Evolutionary conservation across 2,329 filamentous ascomycete genomes (phyloP).

Genomic region (Aspergillus sp.): DNA sequence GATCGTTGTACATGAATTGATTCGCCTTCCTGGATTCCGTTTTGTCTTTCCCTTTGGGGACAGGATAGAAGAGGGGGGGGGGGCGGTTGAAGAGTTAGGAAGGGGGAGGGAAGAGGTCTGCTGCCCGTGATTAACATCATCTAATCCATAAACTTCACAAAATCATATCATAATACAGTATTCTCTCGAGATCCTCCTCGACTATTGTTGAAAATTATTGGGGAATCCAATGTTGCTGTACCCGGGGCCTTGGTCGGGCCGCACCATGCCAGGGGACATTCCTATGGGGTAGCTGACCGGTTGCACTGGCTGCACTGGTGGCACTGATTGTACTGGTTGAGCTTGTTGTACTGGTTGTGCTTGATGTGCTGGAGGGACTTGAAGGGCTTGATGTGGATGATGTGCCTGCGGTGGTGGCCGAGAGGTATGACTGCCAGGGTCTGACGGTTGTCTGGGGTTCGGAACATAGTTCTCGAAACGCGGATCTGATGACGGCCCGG

Average conservation of each 20-base stretch:
- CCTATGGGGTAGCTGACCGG: constrained; percentile 6
- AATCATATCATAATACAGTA: background rate
- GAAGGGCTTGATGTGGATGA: too few relatives aligned
- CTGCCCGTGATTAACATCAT: background rate
- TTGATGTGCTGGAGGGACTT: too few relatives aligned
- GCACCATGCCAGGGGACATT: constrained; percentile 6
- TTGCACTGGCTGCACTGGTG: background rate
- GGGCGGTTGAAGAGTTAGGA: background rate
- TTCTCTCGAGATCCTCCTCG: background rate
- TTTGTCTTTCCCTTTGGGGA: too few relatives aligned
- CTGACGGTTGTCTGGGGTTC: constrained; percentile 10
- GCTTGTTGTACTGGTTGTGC: too few relatives aligned
- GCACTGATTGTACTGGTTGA: too few relatives aligned
- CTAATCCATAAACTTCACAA: background rate
- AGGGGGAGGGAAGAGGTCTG: background rate
- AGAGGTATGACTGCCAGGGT: constrained; percentile 5
- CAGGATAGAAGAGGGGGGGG: too few relatives aligned
- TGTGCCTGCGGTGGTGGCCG: background rate
- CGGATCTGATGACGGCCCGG: constrained; percentile 12
- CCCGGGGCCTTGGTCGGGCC: constrained; percentile 5
- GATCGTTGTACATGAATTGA: too few relatives aligned
- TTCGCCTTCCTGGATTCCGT: too few relatives aligned
- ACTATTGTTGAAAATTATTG: constrained; percentile 9
- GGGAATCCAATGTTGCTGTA: constrained; percentile 13
- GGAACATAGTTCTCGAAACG: constrained; percentile 11